These are phyloP conservation scores for Zygnema circumcarinatum DNA, from an alignment of 139 green algal genomes.

Conservation along the genomic window DNA sequence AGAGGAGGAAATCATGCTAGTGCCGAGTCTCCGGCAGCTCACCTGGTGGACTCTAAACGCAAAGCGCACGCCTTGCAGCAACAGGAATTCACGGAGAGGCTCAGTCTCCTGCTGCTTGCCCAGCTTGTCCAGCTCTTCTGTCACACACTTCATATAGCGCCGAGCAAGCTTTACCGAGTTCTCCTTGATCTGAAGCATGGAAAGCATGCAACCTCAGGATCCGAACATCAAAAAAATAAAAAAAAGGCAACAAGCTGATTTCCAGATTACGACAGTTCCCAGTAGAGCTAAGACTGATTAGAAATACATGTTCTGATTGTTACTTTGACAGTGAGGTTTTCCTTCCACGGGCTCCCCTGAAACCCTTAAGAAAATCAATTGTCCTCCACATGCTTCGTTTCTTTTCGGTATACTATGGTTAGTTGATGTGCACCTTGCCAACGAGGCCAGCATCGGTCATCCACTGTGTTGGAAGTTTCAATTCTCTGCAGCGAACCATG, in stretches of 20 bases:
- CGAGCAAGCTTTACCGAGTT: constrained; percentile 31
- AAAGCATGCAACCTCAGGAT: background rate
- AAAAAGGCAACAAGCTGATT: constrained; percentile 11
- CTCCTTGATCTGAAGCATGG: constrained; percentile 46
- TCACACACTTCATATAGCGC: constrained; percentile 42
- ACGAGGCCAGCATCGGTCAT: background rate
- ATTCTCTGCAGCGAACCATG: background rate
- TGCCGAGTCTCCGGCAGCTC: too few species aligned
- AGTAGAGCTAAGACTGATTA: too few species aligned
- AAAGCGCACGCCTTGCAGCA: constrained; percentile 60
- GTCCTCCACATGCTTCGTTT: too few species aligned
- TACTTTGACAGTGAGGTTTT: too few species aligned
- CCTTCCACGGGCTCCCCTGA: too few species aligned
- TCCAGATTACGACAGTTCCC: constrained; percentile 4
- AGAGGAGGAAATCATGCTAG: too few species aligned
- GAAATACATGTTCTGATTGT: too few species aligned
- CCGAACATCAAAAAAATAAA: background rate
- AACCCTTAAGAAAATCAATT: too few species aligned
- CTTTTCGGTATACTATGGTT: too few species aligned
- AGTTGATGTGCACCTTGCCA: too few species aligned
- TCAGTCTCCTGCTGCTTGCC: constrained; percentile 29
- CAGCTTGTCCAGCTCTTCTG: constrained; percentile 38
- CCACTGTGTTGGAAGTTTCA: background rate
- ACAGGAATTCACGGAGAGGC: constrained; percentile 53
- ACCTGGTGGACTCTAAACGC: constrained; percentile 53